Evolutionary conservation across 208 protist species (phyloP).

Genomic region (Acanthamoeba lenticulata): DNA sequence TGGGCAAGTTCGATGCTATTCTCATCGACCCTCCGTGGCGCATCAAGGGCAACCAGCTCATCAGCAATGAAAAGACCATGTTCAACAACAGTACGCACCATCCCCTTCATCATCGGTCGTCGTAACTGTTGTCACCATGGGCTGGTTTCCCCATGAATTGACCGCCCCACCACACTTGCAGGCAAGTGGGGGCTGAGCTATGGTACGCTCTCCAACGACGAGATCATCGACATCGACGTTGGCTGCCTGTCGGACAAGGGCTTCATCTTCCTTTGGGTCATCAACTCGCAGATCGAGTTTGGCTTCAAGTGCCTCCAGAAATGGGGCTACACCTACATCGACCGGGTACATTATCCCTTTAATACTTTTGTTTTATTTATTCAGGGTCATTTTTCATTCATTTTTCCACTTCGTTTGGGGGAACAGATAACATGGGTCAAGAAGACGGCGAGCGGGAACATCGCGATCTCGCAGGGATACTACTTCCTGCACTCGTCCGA

Average conservation of each 20-base stretch:
- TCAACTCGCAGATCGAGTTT: constrained; percentile 76
- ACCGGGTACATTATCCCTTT: background rate
- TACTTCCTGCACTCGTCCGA: constrained; percentile 81
- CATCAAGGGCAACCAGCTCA: constrained; percentile 66
- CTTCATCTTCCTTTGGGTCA: constrained; percentile 79
- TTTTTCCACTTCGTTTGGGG: background rate
- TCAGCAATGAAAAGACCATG: constrained; percentile 68
- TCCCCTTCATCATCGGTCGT: background rate
- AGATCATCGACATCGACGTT: constrained; percentile 79
- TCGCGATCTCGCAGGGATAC: constrained; percentile 72
- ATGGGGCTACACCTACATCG: constrained; percentile 78
- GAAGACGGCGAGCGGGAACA: constrained; percentile 67
- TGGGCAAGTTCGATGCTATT: constrained; percentile 80
- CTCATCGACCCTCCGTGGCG: constrained; percentile 81
- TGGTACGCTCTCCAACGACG: constrained; percentile 74
- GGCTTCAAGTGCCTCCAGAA: constrained; percentile 74
- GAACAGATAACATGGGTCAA: constrained; percentile 76
- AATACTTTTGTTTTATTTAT: background rate
- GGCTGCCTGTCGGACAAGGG: constrained; percentile 69
- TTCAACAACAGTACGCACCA: constrained; percentile 70
- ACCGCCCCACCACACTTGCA: no score
- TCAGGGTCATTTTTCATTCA: background rate
- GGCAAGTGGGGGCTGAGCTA: constrained; percentile 64
- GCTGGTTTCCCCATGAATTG: no score
- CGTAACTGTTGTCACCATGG: background rate